Percentiles rank a stretch among this genome's conserved stretches.
phyloP scores from a whole-genome alignment of 2,329 filamentous ascomycete genomes.

The Colletotrichum scovillei region DNA sequence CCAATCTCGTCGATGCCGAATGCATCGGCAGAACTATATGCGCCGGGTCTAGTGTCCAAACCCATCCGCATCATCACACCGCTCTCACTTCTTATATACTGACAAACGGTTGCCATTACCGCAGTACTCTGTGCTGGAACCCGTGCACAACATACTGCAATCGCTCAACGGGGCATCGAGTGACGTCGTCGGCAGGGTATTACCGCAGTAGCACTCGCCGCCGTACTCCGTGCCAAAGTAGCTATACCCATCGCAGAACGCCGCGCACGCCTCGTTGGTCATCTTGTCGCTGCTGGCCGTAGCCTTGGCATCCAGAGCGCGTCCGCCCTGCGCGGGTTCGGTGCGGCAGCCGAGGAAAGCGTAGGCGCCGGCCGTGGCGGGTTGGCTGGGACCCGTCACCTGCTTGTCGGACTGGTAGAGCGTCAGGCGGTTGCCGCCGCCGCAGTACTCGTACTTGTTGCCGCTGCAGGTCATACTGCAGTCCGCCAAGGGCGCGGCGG shows the following conservation, averaged over 20 bases:
- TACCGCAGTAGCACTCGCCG: conserved; percentile 51
- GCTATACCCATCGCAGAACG: conserved; percentile 44
- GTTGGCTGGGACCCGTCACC: conserved; percentile 44
- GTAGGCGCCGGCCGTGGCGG: conserved; percentile 46
- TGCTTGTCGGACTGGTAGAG: conserved; percentile 46
- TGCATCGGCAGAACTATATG: too few relatives aligned
- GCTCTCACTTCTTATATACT: conserved; percentile 44
- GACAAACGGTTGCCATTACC: conserved; percentile 52
- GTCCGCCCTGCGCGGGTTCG: conserved; percentile 45
- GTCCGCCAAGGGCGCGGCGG: conserved; percentile 43
- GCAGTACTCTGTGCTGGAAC: conserved; percentile 50
- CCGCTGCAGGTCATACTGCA: conserved; percentile 49
- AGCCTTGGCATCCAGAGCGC: conserved; percentile 45
- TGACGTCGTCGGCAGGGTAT: conserved; percentile 43
- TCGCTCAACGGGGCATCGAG: conserved; percentile 44
- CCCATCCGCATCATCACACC: neutral
- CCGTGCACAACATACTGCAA: conserved; percentile 55
- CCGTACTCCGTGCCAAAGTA: conserved; percentile 53
- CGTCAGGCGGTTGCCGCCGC: conserved; percentile 46
- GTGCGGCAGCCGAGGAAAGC: conserved; percentile 49
- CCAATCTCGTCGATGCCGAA: neutral
- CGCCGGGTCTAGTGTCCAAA: neutral
- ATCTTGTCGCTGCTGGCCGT: conserved; percentile 42
- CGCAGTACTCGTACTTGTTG: conserved; percentile 47
- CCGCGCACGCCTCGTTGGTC: conserved; percentile 47